Evolutionary conservation across 108 stramenopile genomes (phyloP).

Genomic region (Skeletonema potamos): DNA sequence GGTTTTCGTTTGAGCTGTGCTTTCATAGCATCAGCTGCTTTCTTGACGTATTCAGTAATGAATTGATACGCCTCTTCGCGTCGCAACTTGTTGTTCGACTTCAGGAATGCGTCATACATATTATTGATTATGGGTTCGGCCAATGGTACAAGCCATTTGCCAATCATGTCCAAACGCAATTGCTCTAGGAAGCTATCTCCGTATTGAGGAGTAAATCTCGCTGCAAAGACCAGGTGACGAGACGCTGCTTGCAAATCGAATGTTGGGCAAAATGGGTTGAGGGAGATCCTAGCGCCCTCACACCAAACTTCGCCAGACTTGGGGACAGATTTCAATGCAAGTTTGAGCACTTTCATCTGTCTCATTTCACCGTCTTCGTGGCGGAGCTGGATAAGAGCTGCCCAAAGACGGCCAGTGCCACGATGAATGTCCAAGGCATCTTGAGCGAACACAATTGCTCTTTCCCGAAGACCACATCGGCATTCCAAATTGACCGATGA

Average conservation of each 20-base stretch:
- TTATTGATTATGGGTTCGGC: slow-evolving; percentile 45
- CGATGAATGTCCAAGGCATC: slow-evolving; percentile 83
- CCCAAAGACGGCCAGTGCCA: slow-evolving; percentile 97
- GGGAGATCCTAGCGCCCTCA: slow-evolving; percentile 86
- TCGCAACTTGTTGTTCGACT: slow-evolving; percentile 17
- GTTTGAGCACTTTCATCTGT: slow-evolving; percentile 71
- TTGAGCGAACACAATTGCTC: slow-evolving; percentile 73
- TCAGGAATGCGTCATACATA: slow-evolving; percentile 23
- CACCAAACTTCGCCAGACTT: slow-evolving; percentile 99
- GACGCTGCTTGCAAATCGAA: slow-evolving; percentile 84
- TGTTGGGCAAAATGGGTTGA: slow-evolving; percentile 80
- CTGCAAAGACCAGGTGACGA: slow-evolving; percentile 90
- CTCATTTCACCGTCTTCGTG: slow-evolving; percentile 78
- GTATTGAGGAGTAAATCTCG: slow-evolving; percentile 97
- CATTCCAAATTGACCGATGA: slow-evolving; percentile 91
- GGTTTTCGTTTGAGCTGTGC: slow-evolving; percentile 16
- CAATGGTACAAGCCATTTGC: slow-evolving; percentile 68
- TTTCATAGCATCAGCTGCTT: slow-evolving; percentile 42
- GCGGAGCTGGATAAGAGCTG: slow-evolving; percentile 90
- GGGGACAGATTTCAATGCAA: slow-evolving; percentile 90
- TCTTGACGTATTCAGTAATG: slow-evolving; percentile 22
- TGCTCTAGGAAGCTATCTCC: slow-evolving; percentile 94
- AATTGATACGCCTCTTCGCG: slow-evolving; percentile 26
- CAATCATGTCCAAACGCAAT: slow-evolving; percentile 68
- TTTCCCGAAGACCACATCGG: slow-evolving; percentile 58